Evolutionary conservation across 139 green algal species (phyloP).

Genomic region (Ettlia oleoabundans): DNA sequence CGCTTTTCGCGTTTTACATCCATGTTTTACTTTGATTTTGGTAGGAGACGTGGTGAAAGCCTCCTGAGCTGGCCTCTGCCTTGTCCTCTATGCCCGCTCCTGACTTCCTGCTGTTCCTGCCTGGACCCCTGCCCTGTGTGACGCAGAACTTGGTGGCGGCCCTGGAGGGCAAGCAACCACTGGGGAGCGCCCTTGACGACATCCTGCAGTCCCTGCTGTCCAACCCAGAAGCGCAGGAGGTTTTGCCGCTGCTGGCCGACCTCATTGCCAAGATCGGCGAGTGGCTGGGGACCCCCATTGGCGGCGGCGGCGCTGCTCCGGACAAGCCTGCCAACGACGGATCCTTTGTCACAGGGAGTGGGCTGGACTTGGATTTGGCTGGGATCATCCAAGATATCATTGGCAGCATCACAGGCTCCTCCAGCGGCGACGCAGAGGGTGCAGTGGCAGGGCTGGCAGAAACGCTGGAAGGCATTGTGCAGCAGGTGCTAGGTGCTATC

Average conservation of each 20-base stretch:
- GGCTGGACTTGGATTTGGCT: not conserved
- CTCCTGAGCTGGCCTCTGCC: not conserved
- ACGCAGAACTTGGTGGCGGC: not conserved
- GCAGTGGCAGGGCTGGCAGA: not conserved
- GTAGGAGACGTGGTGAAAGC: too few relatives aligned
- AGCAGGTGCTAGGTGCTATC: not conserved
- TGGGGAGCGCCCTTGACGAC: not conserved
- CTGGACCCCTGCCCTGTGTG: not conserved
- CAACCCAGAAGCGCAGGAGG: not conserved
- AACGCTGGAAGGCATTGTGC: not conserved
- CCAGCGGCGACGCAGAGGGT: not conserved
- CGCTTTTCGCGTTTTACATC: too few relatives aligned
- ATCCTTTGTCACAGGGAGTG: too few relatives aligned
- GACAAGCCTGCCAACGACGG: too few relatives aligned
- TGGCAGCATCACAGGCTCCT: not conserved
- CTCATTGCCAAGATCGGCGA: not conserved
- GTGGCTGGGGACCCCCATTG: constrained; percentile 1
- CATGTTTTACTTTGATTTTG: too few relatives aligned
- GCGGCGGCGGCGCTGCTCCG: constrained; percentile 21
- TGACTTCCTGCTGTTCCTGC: not conserved
- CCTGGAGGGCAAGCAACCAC: not conserved
- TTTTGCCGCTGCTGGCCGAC: not conserved
- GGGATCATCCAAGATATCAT: not conserved
- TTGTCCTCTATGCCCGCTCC: not conserved
- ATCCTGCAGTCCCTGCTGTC: not conserved